These are phyloP conservation scores for Atkinsonella texensis DNA, from an alignment of 2,329 filamentous ascomycete species.

Conservation along the genomic window DNA sequence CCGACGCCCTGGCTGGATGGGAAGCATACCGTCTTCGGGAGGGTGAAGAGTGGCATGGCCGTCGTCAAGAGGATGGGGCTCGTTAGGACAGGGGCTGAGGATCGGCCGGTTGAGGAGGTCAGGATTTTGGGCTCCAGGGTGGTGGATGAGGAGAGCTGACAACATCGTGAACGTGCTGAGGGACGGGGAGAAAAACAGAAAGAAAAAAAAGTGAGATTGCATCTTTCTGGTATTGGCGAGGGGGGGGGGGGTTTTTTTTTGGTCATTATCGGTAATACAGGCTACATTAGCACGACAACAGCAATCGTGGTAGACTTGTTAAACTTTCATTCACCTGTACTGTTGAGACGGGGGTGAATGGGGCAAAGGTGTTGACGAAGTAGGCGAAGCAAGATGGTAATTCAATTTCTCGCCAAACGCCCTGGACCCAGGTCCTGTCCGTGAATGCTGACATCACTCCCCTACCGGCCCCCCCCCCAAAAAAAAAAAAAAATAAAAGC, in stretches of 20 bases:
- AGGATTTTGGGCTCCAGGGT: slow-evolving; percentile 65
- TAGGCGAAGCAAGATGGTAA: background rate
- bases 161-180: too few species aligned
- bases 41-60: slow-evolving; percentile 72
- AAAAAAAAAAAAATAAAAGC: background rate
- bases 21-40: slow-evolving; percentile 92
- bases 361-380: background rate
- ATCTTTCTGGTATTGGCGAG: too few species aligned
- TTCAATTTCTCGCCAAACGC: slow-evolving; percentile 9
- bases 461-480: background rate
- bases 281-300: too few species aligned
- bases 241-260: background rate
- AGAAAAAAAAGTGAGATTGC: too few species aligned
- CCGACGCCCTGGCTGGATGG: slow-evolving; percentile 94
- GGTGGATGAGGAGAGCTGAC: slow-evolving; percentile 37
- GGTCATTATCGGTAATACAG: too few species aligned
- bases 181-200: too few species aligned
- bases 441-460: slow-evolving; percentile 11
- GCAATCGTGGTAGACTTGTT: too few species aligned
- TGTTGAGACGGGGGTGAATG: background rate
- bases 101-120: slow-evolving; percentile 70
- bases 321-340: background rate
- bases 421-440: slow-evolving; percentile 8
- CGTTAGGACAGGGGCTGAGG: slow-evolving; percentile 71
- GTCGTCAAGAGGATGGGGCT: slow-evolving; percentile 81